Conservation (phyloP, 306 rosid genomes). For the Sesbania bispinosa region DNA sequence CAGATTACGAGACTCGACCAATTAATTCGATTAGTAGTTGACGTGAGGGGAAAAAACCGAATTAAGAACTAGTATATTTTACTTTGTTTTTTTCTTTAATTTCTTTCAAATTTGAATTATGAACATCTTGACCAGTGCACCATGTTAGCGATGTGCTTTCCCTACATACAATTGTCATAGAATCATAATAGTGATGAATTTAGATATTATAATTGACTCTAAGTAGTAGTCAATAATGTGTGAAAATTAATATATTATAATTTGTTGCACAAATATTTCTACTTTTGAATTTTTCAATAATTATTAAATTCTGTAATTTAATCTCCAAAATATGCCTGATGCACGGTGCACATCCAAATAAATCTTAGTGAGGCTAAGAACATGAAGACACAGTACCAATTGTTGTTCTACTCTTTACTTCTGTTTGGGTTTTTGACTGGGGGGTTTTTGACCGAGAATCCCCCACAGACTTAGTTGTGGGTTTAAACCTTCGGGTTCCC, state of each 20-base stretch:
- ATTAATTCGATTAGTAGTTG: background rate
- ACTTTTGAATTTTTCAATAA: background rate
- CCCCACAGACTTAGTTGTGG: too few relatives aligned
- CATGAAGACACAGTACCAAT: too few relatives aligned
- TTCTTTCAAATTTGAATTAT: background rate
- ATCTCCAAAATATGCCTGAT: background rate
- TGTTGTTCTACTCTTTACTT: too few relatives aligned
- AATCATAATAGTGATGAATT: background rate
- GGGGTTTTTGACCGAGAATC: too few relatives aligned
- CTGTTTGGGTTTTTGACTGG: too few relatives aligned
- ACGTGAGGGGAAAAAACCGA: background rate
- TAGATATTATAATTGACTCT: background rate
- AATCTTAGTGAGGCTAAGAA: too few relatives aligned
- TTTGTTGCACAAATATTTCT: background rate
- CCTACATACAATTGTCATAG: background rate
- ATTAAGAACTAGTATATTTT: too few relatives aligned
- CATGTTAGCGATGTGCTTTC: background rate
- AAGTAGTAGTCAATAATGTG: background rate
- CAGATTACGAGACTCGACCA: background rate
- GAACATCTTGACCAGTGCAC: background rate
- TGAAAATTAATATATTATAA: background rate
- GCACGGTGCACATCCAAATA: background rate
- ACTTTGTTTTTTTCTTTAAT: background rate
- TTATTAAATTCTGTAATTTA: background rate
- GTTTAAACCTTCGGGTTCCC: too few relatives aligned